phyloP scores from a whole-genome alignment of 1,284 basidiomycete genomes.

The Chiua sp. region DNA sequence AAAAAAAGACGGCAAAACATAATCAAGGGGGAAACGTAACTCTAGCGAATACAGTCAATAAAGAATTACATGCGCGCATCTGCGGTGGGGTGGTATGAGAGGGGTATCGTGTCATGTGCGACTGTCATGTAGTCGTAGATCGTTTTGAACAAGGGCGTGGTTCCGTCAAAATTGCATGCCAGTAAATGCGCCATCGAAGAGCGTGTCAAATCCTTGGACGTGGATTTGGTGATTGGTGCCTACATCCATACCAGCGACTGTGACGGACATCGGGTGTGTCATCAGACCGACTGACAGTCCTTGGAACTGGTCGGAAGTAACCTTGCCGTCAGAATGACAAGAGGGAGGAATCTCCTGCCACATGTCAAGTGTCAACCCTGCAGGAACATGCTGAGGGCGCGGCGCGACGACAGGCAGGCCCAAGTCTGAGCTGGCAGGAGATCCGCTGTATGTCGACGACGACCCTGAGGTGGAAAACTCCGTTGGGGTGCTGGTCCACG shows the following conservation, averaged over 20 bases:
- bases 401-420: constrained; percentile 41
- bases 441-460: constrained; percentile 51
- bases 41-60: neutral
- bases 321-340: constrained; percentile 12
- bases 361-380: constrained; percentile 24
- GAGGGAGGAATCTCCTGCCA: constrained; percentile 25
- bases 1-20: neutral
- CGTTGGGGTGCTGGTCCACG: constrained; percentile 14
- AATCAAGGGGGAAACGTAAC: neutral
- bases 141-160: neutral
- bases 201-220: constrained; percentile 20
- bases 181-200: neutral
- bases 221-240: neutral
- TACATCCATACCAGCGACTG: neutral
- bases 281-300: neutral
- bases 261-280: constrained; percentile 11
- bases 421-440: constrained; percentile 47
- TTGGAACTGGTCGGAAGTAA: constrained; percentile 1
- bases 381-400: constrained; percentile 36
- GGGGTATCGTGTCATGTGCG: neutral
- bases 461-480: constrained; percentile 39
- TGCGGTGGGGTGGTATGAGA: neutral
- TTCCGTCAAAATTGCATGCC: neutral
- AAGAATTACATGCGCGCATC: neutral
- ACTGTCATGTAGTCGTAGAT: neutral